A percentile compares a stretch with the other conserved stretches of the same genome.
Conservation (phyloP, 257 asterid genomes). For the Solanum etuberosum region DNA sequence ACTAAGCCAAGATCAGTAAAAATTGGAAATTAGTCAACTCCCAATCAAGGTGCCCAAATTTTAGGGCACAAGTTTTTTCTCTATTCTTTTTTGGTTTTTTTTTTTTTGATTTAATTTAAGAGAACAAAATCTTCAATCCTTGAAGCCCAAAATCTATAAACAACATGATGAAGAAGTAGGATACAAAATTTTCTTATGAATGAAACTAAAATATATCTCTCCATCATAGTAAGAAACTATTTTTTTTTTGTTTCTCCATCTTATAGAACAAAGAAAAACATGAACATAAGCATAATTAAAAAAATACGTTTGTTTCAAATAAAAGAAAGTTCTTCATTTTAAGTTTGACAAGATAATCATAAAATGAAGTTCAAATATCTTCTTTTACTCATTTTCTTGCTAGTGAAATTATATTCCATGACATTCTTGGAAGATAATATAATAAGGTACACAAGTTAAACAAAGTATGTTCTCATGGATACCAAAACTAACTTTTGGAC, state of each 20-base stretch:
- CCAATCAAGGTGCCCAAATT: neutral
- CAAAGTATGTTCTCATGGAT: neutral
- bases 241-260: neutral
- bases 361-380: neutral
- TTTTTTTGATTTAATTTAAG: neutral
- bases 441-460: neutral
- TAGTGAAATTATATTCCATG: neutral
- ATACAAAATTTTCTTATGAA: neutral
- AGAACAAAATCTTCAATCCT: no score
- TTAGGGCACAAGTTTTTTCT: neutral
- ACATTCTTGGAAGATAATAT: neutral
- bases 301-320: no score
- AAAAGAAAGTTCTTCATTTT: neutral
- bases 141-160: neutral
- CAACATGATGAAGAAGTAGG: neutral
- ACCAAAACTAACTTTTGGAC: neutral
- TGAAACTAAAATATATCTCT: neutral
- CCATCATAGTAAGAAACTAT: neutral
- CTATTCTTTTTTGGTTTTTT: neutral
- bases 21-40: neutral
- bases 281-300: no score
- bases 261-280: no score
- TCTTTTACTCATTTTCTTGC: neutral
- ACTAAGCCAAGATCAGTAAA: neutral
- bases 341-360: neutral